Evolutionary conservation across 345 rosid genomes (phyloP), one percentile per base, ranked within the genome.

Genomic region (Syzygium jambos): DNA sequence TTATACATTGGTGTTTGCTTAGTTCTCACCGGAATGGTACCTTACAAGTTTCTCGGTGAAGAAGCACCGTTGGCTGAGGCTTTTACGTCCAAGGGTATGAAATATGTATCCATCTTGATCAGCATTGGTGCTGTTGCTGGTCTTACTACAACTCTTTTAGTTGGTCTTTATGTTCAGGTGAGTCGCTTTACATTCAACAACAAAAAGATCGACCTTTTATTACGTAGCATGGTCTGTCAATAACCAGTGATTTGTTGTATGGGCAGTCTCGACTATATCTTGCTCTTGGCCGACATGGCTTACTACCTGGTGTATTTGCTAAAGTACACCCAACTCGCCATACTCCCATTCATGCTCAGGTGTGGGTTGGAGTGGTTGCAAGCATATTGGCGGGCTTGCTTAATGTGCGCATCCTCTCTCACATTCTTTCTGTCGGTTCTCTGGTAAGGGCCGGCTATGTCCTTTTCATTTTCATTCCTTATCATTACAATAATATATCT

Each of bases 121-220:
- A 95, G 98, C 89, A 85, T 95, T 43, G 99, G 97, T 88, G 99
- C 99, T 86, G 98, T 96, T 88, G 98, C 98, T 84, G 99, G 99
- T 88, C 98, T 98, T 91, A 95, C 99, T 22, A 98, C 98, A 19
- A 93, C 98, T 78, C 98, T 96, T 86, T 89, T 96, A 80, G 99
- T 98, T 86, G 99, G 99, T 78, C 98, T 98, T 85, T 98, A 96
- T 92, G 99, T 98, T 93, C 99, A 95, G 99, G 99, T 97, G 87
- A 89, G 88, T 89, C 84, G 63, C 29, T 88, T 86, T 61, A n/a
- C 46, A 63, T 73, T 55, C 84, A 12, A 16, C 59, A 54, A 78
- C 13, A 38, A 46, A 49, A 34, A 34, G 57, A 52, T 23, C 29
- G 51, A 38, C 51, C 52, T 59, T 85, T 55, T 43, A 9, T 54